Evolutionary conservation across 2,329 filamentous ascomycete species (phyloP).

Genomic region (Orbilia blumenaviensis): DNA sequence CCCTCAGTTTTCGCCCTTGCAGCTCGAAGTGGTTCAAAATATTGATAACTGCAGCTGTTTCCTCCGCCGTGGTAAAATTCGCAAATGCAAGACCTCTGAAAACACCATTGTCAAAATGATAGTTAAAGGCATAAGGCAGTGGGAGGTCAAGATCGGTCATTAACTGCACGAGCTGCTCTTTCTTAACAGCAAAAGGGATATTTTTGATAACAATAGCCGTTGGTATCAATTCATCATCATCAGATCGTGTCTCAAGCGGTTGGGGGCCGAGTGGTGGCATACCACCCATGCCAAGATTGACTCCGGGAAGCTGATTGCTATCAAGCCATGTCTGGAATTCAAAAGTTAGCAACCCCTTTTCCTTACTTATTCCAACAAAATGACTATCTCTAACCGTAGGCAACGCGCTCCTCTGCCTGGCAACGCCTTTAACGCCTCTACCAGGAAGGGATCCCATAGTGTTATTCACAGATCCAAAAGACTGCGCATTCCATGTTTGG

Average conservation of each 20-base stretch:
- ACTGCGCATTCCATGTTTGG: slow-evolving; percentile 83
- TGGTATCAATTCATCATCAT: slow-evolving; percentile 87
- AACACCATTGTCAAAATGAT: slow-evolving; percentile 97
- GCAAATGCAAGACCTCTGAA: slow-evolving; percentile 96
- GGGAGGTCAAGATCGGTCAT: slow-evolving; percentile 96
- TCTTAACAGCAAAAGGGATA: slow-evolving; percentile 97
- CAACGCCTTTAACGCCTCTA: slow-evolving; percentile 59
- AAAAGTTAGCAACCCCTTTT: slow-evolving; percentile 15
- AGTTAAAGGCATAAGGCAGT: slow-evolving; percentile 98
- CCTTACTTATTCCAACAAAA: not conserved
- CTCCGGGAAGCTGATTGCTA: slow-evolving; percentile 59
- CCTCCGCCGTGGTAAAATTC: slow-evolving; percentile 95
- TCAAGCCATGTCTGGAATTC: slow-evolving; percentile 57
- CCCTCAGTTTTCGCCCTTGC: slow-evolving; percentile 89
- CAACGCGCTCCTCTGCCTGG: slow-evolving; percentile 57
- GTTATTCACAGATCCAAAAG: slow-evolving; percentile 72
- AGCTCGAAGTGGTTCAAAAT: slow-evolving; percentile 95
- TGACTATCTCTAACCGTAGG: slow-evolving; percentile 55
- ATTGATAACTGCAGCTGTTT: slow-evolving; percentile 91
- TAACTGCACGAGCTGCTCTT: slow-evolving; percentile 88
- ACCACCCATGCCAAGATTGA: slow-evolving; percentile 61
- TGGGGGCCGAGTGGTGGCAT: slow-evolving; percentile 57
- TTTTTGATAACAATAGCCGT: slow-evolving; percentile 99
- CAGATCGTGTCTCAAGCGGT: slow-evolving; percentile 63
- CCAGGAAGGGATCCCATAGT: slow-evolving; percentile 70